phyloP scores from a whole-genome alignment of 805 yeast genomes.

The Maudiozyma saulgeensis region DNA sequence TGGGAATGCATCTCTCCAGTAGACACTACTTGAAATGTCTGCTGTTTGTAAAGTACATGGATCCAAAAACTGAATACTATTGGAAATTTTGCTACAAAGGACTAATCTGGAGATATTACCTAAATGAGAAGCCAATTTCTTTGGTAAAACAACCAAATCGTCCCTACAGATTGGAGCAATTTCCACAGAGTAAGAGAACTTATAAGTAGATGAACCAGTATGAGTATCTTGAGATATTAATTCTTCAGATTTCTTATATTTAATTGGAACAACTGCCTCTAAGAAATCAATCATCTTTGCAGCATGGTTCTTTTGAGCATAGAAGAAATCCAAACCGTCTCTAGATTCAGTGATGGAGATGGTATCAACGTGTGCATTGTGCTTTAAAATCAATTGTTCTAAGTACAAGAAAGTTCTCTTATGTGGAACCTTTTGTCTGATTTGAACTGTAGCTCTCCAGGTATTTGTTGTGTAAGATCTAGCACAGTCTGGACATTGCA shows the following conservation, averaged over 20 bases:
- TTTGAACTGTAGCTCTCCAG: slow-evolving; percentile 96
- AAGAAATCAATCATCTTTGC: slow-evolving; percentile 88
- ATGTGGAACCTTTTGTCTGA: slow-evolving; percentile 94
- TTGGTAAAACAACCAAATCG: slow-evolving; percentile 86
- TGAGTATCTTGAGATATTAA: slow-evolving; percentile 87
- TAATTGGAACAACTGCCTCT: slow-evolving; percentile 74
- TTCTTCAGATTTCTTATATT: slow-evolving; percentile 78
- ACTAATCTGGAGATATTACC: slow-evolving; percentile 79
- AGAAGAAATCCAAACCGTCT: slow-evolving; percentile 93
- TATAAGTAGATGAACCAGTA: slow-evolving; percentile 77
- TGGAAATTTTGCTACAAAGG: slow-evolving; percentile 75
- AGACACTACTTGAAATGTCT: slow-evolving; percentile 60
- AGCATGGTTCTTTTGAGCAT: slow-evolving; percentile 82
- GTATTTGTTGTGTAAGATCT: slow-evolving; percentile 93
- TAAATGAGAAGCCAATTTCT: slow-evolving; percentile 69
- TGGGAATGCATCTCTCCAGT: slow-evolving; percentile 76
- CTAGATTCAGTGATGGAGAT: slow-evolving; percentile 84
- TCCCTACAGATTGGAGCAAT: slow-evolving; percentile 95
- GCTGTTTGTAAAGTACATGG: slow-evolving; percentile 71
- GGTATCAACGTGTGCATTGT: slow-evolving; percentile 89
- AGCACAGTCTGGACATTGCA: slow-evolving; percentile 99
- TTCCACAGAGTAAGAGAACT: slow-evolving; percentile 87
- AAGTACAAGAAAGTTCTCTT: slow-evolving; percentile 92
- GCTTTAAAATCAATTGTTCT: slow-evolving; percentile 89
- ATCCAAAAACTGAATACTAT: slow-evolving; percentile 78